Base-by-base conservation (phyloP, 164 flowering plant genomes). In the Litsea cubeba region DNA sequence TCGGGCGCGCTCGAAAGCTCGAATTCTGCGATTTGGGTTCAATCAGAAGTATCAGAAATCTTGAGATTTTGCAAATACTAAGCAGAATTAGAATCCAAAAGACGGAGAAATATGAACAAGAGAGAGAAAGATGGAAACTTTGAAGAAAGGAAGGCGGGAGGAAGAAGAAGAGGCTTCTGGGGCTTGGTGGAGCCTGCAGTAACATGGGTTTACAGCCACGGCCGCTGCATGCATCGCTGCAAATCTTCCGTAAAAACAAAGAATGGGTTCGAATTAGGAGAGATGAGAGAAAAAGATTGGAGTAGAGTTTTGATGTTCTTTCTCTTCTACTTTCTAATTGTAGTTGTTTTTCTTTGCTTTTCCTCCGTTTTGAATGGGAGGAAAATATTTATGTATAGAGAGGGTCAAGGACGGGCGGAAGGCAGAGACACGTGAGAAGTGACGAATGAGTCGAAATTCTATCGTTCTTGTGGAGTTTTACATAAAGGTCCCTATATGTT, bases 141-240 rank as follows among this genome's bases (percentile, higher is more conserved):
- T 75, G 76, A 62, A 50, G 30, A 71, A 72, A 22, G 81, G 69
- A 23, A 76, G 54, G 57, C 49, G 73, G 46, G 85, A 71, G 66
- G 71, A 23, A 2, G 85, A 82, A 63, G 81, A 84, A 0, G 87
- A 78, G 5, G 85, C 60, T 60, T 86, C 86, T 74, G 79, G 85
- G 83, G 82, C 57, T 82, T 77, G 89, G 12, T 79, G 87, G 30
- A 75, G 77, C 72, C 83, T 65, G 76, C 79, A 76, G 40, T 60
- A 72, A 46, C 69, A 66, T 30, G 69, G 69, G 17, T 66, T 66
- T 30, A 66, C 24, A 66, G 32, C 69, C 40, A 68, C 60, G 2
- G 60, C 60, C 60, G n/a, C 60, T 3, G 60, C n/a, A 11, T 15
- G 60, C 60, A 54, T 54, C 60, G 18, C 60, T 54, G 60, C 60